A percentile compares a stretch with the other conserved stretches of the same genome.
These are phyloP conservation scores for Metarhizium anisopliae DNA, from an alignment of 2,329 filamentous ascomycete species.

Conservation along the genomic window DNA sequence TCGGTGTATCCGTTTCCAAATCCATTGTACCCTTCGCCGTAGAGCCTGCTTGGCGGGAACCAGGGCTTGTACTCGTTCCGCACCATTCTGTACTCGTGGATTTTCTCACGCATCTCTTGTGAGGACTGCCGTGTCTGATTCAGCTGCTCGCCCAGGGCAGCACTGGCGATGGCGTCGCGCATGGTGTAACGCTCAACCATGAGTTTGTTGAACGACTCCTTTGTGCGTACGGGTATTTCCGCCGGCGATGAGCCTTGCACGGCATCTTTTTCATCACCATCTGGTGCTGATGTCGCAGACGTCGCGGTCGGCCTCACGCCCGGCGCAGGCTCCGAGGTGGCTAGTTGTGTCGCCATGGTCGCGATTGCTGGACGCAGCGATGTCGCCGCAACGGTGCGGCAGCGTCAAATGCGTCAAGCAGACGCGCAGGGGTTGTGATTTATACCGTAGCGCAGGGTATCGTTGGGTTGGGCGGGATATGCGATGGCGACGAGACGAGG, in stretches of 20 bases:
- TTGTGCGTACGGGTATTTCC: slow-evolving; percentile 39
- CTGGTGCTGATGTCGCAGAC: slow-evolving; percentile 18
- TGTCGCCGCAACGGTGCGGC: slow-evolving; percentile 29
- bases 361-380: slow-evolving; percentile 21
- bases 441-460: slow-evolving; percentile 8
- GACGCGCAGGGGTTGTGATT: slow-evolving; percentile 6
- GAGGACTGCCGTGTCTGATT: slow-evolving; percentile 48
- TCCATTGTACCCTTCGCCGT: slow-evolving; percentile 72
- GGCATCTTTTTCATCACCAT: slow-evolving; percentile 18
- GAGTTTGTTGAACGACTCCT: slow-evolving; percentile 44
- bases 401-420: slow-evolving; percentile 6
- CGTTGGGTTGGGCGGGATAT: slow-evolving; percentile 8
- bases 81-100: slow-evolving; percentile 59
- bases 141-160: slow-evolving; percentile 41
- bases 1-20: slow-evolving; percentile 85
- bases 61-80: slow-evolving; percentile 44
- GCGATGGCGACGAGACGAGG: slow-evolving; percentile 3
- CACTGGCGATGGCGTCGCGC: slow-evolving; percentile 45
- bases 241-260: slow-evolving; percentile 11
- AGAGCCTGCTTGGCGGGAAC: slow-evolving; percentile 50
- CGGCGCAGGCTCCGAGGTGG: slow-evolving; percentile 25
- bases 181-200: slow-evolving; percentile 45
- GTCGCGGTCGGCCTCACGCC: slow-evolving; percentile 23
- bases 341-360: slow-evolving; percentile 36
- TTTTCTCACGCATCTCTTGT: slow-evolving; percentile 55